A percentile compares a stretch with the other conserved stretches of the same genome.
phyloP scores from a whole-genome alignment of 1,284 basidiomycete genomes.

The Sphaerobolus stellatus region DNA sequence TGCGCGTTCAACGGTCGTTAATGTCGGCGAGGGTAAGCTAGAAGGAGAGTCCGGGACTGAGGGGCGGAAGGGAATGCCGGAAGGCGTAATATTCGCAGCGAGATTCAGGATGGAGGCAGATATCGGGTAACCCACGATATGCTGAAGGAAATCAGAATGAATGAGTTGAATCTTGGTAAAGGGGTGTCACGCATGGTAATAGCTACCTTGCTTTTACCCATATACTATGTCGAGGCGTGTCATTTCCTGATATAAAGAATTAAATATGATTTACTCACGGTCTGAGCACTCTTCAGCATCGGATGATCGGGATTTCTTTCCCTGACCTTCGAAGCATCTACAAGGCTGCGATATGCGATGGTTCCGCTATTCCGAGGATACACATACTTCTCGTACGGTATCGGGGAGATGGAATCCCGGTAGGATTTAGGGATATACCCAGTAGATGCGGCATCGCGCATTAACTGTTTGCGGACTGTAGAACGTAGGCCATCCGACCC shows the following conservation, averaged over 20 bases:
- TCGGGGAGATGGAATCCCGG: not conserved
- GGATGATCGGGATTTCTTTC: conserved; percentile 4
- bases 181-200: too few relatives aligned
- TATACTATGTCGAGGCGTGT: conserved; percentile 32
- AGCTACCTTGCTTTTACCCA: conserved; percentile 40
- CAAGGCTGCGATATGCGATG: conserved; percentile 38
- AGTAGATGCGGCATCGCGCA: not conserved
- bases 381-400: conserved; percentile 10
- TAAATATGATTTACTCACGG: not conserved
- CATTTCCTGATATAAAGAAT: not conserved
- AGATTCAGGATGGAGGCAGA: conserved; percentile 18
- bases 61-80: conserved; percentile 1
- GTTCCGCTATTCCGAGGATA: conserved; percentile 41
- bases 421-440: conserved; percentile 1
- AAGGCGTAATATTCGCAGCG: conserved; percentile 2
- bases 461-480: conserved; percentile 40
- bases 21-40: not conserved
- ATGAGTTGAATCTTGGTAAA: not conserved
- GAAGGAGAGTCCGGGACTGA: not conserved
- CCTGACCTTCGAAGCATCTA: conserved; percentile 35
- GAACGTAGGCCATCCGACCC: conserved; percentile 56
- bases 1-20: not conserved
- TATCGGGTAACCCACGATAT: conserved; percentile 46
- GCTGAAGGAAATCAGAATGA: conserved; percentile 27
- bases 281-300: not conserved